A percentile compares a stretch with the other conserved stretches of the same genome.
phyloP scores from a whole-genome alignment of 2,329 filamentous ascomycete species.

The Ceratocystis eucalypticola region DNA sequence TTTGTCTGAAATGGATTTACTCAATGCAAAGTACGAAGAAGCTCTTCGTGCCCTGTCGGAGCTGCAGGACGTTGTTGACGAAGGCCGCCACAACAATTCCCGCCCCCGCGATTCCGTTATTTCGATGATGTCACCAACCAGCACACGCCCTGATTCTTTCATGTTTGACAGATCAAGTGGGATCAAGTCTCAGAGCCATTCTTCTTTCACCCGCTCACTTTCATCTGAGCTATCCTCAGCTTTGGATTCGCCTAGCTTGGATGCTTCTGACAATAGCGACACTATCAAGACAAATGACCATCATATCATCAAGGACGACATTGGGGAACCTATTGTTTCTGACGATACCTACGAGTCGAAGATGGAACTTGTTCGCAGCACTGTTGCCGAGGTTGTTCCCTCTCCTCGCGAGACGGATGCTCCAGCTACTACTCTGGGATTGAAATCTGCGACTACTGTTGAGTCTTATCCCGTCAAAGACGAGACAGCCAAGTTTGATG shows the following conservation, averaged over 20 bases:
- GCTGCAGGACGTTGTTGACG: constrained; percentile 73
- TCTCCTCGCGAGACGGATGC: constrained; percentile 6
- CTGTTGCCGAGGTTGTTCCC: constrained; percentile 15
- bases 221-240: constrained; percentile 87
- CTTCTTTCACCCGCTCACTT: constrained; percentile 70
- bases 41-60: constrained; percentile 69
- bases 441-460: constrained; percentile 11
- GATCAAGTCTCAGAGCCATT: constrained; percentile 51
- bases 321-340: background rate
- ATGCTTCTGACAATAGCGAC: constrained; percentile 31
- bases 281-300: constrained; percentile 31
- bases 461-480: constrained; percentile 4
- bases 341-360: background rate
- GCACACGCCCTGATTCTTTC: constrained; percentile 62
- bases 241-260: constrained; percentile 59
- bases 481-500: constrained; percentile 4
- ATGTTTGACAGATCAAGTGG: constrained; percentile 66
- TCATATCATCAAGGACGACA: constrained; percentile 8
- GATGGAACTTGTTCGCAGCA: constrained; percentile 15
- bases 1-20: constrained; percentile 62
- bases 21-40: constrained; percentile 83
- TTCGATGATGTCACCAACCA: constrained; percentile 37
- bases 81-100: constrained; percentile 51
- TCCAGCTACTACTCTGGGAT: background rate
- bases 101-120: constrained; percentile 42